Base-by-base conservation (phyloP, 2,329 filamentous ascomycete genomes). In the Tolypocladium tundrense region DNA sequence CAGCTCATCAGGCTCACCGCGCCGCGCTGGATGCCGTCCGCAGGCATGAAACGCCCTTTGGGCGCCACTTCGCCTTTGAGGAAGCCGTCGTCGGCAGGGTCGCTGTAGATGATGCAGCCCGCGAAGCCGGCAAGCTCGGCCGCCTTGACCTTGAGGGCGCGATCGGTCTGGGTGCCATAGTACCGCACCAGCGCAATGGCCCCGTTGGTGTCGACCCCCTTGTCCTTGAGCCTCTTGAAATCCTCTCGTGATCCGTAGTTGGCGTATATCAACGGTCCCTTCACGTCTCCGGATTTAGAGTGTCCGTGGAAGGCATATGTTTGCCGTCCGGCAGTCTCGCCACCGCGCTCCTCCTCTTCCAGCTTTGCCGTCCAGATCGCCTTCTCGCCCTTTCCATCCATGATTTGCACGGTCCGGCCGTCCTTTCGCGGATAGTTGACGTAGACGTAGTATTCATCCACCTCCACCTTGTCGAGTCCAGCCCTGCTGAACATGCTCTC, bases 101-200 rank as follows among this genome's bases (percentile, higher is more conserved):
- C 94, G 55, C 88, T 96, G 75, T 97, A 99, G 59, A 96, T 89
- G 58, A 99, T 83, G 66, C 91, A 95, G 16, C 93, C 94, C 2
- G 81, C 85, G 62, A 91, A 94, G 1, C 94, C 94, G 16, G 88
- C 90, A 65, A 90, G 71, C 72, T 97, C 90, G 1, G 94, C 94
- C 11, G 90, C 89, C 73, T 93, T 96, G 66, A 99, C 83, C 72
- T 97, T 97, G 65, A 95, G 74, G 1, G 84, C 88, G 7, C 82
- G 78, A 68, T 95, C 88, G 2, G 76, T 77, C 67, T 93, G 85
- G 1, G 84, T 83, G 40, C 90, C 91, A 64, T 88, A 86, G 69
- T 94, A 88, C 58, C 90, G 82, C 24, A 97, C 89, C 40, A 99
- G 76, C 1, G 87, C 91, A 67, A 99, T 91, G 4, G 91, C 86